Evolutionary conservation across 2,329 filamentous ascomycete species (phyloP), one percentile per base, ranked within the genome.

Genomic region (Pseudogymnoascus sp.): DNA sequence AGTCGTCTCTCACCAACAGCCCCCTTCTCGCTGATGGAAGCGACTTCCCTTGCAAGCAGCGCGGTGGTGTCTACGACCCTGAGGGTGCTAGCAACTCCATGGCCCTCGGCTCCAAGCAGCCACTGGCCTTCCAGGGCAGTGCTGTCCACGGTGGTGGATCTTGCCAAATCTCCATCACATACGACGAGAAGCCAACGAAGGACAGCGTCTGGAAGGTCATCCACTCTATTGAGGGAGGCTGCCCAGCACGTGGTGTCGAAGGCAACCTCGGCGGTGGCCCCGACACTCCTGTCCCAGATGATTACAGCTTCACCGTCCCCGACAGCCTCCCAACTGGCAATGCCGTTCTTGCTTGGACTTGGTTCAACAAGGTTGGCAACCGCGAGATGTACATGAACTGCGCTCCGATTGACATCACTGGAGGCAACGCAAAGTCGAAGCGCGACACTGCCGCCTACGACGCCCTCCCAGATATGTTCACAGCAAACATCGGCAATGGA

Each of bases 301-400:
- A 75, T 0, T 94, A 89, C 74, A 76, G 83, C 31, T 96, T 87
- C 76, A 82, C 76, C 0, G 84, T 97, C 5, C 93, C 92, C 0
- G 73, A 80, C 0, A 83, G 86, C 21, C 81, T 97, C 55, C 84
- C 87, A 7, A 77, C 86, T 1, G 94, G 93, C 3, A 82, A 92
- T 40, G 92, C 89, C 27, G 89, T 87, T 0, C 79, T 97, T 4
- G 90, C 90, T 0, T 97, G 92, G 92, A 91, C 91, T 0, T 97
- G 94, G 94, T 85, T 96, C 75, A 97, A 97, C 79, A 88, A 88
- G 64, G 71, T 96, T 8, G 94, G 94, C 2, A 96, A 96, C 78
- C 87, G 92, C 0, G 94, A 97, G 73, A 91, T 96, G 82, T 97
- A 97, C 81, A 96, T 96, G 92, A 95, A 96, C 81, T 99, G 93